These are phyloP conservation scores for Ceratocystis ficicola DNA, from an alignment of 2,329 filamentous ascomycete species.

Conservation along the genomic window DNA sequence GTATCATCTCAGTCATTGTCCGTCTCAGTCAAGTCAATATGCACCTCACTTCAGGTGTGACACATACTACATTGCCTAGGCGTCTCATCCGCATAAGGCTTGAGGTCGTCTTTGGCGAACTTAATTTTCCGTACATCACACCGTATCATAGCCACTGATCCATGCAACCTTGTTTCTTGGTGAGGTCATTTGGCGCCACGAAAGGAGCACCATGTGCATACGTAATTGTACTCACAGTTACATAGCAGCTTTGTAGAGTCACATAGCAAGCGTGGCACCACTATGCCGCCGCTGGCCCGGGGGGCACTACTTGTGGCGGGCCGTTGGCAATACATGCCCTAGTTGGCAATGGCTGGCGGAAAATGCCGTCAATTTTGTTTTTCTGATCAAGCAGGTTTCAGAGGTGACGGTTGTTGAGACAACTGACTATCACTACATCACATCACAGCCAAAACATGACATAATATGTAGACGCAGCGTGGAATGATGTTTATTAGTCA, in stretches of 20 bases:
- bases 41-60: background rate
- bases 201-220: background rate
- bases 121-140: background rate
- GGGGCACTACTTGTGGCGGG: no score
- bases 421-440: no score
- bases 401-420: no score
- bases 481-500: no score
- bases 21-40: background rate
- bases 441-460: no score
- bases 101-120: background rate
- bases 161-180: background rate
- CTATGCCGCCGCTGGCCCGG: no score
- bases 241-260: background rate
- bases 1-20: background rate
- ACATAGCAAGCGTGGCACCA: no score
- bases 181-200: slow-evolving; percentile 2
- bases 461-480: no score
- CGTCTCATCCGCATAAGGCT: background rate
- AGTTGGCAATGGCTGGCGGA: no score
- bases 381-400: no score
- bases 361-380: no score
- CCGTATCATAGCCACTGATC: background rate
- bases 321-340: no score
- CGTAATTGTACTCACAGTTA: background rate
- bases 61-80: background rate